Conservation (phyloP, 768 basidiomycete genomes). For the Dentipellis sp. region DNA sequence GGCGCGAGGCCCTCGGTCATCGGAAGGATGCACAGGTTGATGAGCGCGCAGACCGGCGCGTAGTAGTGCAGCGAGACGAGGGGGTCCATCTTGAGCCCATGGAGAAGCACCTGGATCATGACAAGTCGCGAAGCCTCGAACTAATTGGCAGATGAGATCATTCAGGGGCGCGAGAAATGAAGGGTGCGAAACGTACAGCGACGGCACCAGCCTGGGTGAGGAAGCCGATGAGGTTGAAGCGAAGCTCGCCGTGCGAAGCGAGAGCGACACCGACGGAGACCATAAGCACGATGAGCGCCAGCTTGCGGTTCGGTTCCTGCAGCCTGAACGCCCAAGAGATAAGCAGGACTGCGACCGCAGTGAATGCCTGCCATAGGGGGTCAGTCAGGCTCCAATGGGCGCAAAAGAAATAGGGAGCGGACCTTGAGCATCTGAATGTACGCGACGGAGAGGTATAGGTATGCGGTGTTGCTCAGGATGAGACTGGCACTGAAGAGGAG, state of each 20-base stretch:
- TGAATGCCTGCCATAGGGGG: constrained; percentile 59
- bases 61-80: constrained; percentile 94
- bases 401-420: constrained; percentile 6
- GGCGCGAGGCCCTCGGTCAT: constrained; percentile 90
- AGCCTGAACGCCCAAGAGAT: constrained; percentile 90
- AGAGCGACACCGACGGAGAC: constrained; percentile 87
- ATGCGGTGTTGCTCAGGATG: constrained; percentile 86
- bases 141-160: constrained; percentile 23
- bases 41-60: constrained; percentile 86
- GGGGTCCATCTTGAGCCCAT: constrained; percentile 97
- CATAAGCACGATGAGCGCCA: constrained; percentile 79
- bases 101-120: constrained; percentile 91
- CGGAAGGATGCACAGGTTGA: constrained; percentile 80
- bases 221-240: constrained; percentile 84
- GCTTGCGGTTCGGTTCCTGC: constrained; percentile 75
- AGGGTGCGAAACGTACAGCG: constrained; percentile 40
- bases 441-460: constrained; percentile 82
- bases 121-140: constrained; percentile 94
- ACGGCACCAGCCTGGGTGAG: constrained; percentile 82
- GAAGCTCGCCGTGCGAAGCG: constrained; percentile 82
- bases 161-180: background rate
- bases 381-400: background rate
- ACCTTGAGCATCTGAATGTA: constrained; percentile 98
- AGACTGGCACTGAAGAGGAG: constrained; percentile 89
- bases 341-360: constrained; percentile 80